Percentiles rank a stretch among this genome's conserved stretches.
These are phyloP conservation scores for Physcia stellaris DNA, from an alignment of 495 filamentous ascomycete genomes.

Conservation along the genomic window DNA sequence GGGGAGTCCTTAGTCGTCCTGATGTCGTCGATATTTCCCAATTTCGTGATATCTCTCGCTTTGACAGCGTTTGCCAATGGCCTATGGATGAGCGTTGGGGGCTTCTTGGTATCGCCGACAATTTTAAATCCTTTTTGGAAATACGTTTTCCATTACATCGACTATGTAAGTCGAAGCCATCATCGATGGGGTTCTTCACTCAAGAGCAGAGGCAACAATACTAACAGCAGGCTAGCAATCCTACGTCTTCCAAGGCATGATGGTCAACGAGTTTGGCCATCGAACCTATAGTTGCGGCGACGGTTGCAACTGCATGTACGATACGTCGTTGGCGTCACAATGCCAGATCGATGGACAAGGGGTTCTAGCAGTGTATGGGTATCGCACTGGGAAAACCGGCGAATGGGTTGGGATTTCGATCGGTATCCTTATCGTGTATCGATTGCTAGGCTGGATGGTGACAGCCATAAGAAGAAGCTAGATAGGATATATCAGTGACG, in stretches of 20 bases:
- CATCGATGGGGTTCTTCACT: too few relatives aligned
- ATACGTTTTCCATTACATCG: slow-evolving; percentile 75
- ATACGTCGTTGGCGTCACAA: slow-evolving; percentile 42
- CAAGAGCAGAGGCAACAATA: not conserved
- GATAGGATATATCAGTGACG: too few relatives aligned
- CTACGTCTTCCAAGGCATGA: slow-evolving; percentile 83
- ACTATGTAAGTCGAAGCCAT: slow-evolving; percentile 35
- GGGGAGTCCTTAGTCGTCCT: slow-evolving; percentile 72
- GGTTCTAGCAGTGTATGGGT: slow-evolving; percentile 55
- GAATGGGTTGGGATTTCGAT: slow-evolving; percentile 66
- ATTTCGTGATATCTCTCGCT: slow-evolving; percentile 64
- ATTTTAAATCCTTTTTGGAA: slow-evolving; percentile 70
- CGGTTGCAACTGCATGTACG: slow-evolving; percentile 56
- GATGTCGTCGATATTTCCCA: slow-evolving; percentile 55
- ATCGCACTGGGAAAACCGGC: slow-evolving; percentile 44
- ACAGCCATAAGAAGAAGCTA: slow-evolving; percentile 2
- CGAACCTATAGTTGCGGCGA: slow-evolving; percentile 44
- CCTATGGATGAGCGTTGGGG: slow-evolving; percentile 72
- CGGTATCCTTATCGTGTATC: slow-evolving; percentile 57
- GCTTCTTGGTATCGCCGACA: slow-evolving; percentile 59
- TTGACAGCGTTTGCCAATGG: slow-evolving; percentile 72
- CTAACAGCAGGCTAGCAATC: slow-evolving; percentile 14
- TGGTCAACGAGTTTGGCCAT: slow-evolving; percentile 67
- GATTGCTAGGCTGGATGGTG: slow-evolving; percentile 33
- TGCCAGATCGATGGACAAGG: slow-evolving; percentile 54